Conservation (phyloP, 2,329 filamentous ascomycete genomes). For the Elsinoe ampelina region DNA sequence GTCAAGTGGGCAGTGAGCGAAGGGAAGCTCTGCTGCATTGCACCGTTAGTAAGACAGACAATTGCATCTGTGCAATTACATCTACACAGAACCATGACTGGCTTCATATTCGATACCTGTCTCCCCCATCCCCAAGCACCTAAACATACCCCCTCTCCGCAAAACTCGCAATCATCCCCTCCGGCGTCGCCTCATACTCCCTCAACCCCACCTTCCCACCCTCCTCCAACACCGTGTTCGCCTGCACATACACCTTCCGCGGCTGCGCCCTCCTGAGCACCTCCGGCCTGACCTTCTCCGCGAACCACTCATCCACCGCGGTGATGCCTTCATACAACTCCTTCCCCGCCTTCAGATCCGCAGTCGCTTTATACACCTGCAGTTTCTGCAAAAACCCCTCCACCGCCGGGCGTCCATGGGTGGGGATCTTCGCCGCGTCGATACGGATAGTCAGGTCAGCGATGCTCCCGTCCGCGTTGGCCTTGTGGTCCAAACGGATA, state of each 20-base stretch:
- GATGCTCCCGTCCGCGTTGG: slow-evolving; percentile 51
- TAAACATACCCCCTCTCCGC: slow-evolving; percentile 31
- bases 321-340: slow-evolving; percentile 79
- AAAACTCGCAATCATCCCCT: slow-evolving; percentile 76
- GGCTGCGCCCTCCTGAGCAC: slow-evolving; percentile 71
- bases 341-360: slow-evolving; percentile 68
- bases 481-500: slow-evolving; percentile 67
- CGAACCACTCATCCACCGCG: slow-evolving; percentile 76
- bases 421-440: slow-evolving; percentile 78
- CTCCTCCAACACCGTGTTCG: slow-evolving; percentile 63
- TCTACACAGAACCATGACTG: too few relatives aligned
- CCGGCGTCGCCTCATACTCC: slow-evolving; percentile 74
- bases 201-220: slow-evolving; percentile 61
- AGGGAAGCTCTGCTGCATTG: too few relatives aligned
- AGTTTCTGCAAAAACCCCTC: slow-evolving; percentile 82
- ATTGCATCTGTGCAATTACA: too few relatives aligned
- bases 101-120: too few relatives aligned
- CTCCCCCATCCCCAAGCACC: neutral
- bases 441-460: slow-evolving; percentile 74
- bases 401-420: slow-evolving; percentile 71
- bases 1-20: too few relatives aligned
- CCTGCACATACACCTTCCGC: slow-evolving; percentile 88
- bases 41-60: too few relatives aligned
- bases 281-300: slow-evolving; percentile 64
- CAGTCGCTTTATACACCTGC: slow-evolving; percentile 86